These are phyloP conservation scores for Fusarium aywerte DNA, from an alignment of 2,329 filamentous ascomycete genomes.

Conservation along the genomic window DNA sequence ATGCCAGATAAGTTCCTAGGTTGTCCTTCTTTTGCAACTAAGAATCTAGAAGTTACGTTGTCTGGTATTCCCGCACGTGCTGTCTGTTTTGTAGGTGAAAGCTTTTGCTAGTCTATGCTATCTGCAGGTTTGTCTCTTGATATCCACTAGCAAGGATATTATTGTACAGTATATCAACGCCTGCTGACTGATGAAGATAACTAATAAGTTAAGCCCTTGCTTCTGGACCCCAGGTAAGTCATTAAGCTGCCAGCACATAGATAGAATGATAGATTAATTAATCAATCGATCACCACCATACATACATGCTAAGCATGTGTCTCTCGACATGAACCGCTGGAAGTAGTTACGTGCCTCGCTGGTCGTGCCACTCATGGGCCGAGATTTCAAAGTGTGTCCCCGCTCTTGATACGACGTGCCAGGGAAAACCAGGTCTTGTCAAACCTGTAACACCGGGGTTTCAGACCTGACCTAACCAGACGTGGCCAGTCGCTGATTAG, in stretches of 20 bases:
- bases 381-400: conserved; percentile 13
- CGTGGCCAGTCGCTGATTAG: neutral
- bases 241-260: too few relatives aligned
- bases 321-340: neutral
- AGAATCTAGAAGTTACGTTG: too few relatives aligned
- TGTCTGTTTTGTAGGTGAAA: neutral
- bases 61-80: neutral
- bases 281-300: neutral
- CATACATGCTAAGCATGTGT: neutral
- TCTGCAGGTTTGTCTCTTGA: neutral
- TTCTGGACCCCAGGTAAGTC: neutral
- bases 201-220: neutral
- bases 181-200: neutral
- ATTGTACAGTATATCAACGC: neutral
- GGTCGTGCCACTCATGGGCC: conserved; percentile 18
- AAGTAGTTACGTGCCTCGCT: conserved; percentile 9
- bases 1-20: too few relatives aligned
- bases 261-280: neutral
- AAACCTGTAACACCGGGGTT: conserved; percentile 46
- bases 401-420: conserved; percentile 34
- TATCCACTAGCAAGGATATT: neutral
- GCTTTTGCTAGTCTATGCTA: neutral
- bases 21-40: neutral
- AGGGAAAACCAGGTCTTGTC: conserved; percentile 35
- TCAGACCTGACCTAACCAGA: conserved; percentile 34